Evolutionary conservation across 1,139 yeast species (phyloP).

Genomic region (Yamadazyma trypodendri): DNA sequence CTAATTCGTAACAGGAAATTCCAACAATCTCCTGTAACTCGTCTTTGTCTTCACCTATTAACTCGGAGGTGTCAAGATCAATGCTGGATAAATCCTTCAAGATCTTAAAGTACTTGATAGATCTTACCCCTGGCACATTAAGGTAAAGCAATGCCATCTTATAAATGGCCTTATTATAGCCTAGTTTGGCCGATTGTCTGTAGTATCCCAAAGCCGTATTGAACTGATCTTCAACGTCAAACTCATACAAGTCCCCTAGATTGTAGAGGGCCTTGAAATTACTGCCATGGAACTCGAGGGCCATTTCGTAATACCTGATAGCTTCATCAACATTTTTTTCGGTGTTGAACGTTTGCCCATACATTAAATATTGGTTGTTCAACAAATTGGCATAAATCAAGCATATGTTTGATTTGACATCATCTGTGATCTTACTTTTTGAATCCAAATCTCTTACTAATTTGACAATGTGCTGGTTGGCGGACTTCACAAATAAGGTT

Average conservation of each 20-base stretch:
- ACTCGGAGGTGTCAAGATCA: slow-evolving; percentile 34
- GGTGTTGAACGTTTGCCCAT: slow-evolving; percentile 39
- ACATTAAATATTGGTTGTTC: slow-evolving; percentile 35
- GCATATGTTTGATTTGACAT: slow-evolving; percentile 29
- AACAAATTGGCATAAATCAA: slow-evolving; percentile 41
- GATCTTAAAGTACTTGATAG: slow-evolving; percentile 36
- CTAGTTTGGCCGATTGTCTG: slow-evolving; percentile 40
- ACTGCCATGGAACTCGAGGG: slow-evolving; percentile 32
- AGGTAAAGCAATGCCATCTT: slow-evolving; percentile 42
- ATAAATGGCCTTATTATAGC: slow-evolving; percentile 45
- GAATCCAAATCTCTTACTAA: slow-evolving; percentile 35
- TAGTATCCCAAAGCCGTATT: slow-evolving; percentile 36
- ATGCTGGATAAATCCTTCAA: slow-evolving; percentile 39
- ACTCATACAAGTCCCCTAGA: slow-evolving; percentile 43
- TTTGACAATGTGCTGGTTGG: slow-evolving; percentile 40
- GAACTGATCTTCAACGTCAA: slow-evolving; percentile 29
- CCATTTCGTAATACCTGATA: slow-evolving; percentile 31
- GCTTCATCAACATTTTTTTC: slow-evolving; percentile 32
- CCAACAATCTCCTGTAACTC: slow-evolving; percentile 46
- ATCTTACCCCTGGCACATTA: slow-evolving; percentile 34
- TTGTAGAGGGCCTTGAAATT: slow-evolving; percentile 38
- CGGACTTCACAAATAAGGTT: slow-evolving; percentile 38
- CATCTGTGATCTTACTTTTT: slow-evolving; percentile 21
- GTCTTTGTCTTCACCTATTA: slow-evolving; percentile 40
- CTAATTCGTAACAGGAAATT: slow-evolving; percentile 53